Conservation (phyloP, 2,329 filamentous ascomycete species). For the Didymellaceae sp. region DNA sequence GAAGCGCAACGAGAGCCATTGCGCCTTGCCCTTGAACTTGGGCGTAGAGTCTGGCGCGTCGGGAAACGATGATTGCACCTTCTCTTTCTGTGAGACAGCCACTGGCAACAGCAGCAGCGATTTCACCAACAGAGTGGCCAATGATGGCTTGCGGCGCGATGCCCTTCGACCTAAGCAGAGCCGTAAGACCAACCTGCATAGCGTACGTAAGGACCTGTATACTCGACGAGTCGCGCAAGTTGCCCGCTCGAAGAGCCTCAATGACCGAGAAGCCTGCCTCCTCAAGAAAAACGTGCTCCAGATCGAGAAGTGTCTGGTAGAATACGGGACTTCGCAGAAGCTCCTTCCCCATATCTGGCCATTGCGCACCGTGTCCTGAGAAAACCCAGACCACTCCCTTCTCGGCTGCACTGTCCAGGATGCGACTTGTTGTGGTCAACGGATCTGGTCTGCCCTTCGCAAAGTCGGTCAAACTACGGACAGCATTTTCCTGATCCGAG, state of each 20-base stretch:
- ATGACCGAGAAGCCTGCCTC: constrained; percentile 29
- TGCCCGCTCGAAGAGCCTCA: constrained; percentile 21
- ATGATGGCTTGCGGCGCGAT: constrained; percentile 47
- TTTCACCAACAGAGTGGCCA: constrained; percentile 54
- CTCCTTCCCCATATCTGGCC: constrained; percentile 51
- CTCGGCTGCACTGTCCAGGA: constrained; percentile 16
- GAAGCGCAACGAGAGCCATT: constrained; percentile 44
- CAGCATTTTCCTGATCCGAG: constrained; percentile 26
- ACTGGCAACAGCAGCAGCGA: constrained; percentile 44
- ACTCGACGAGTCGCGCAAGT: constrained; percentile 36
- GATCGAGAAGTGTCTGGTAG: constrained; percentile 24
- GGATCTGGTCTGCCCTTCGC: constrained; percentile 14
- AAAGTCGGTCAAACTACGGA: constrained; percentile 23
- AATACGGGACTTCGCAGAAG: constrained; percentile 40
- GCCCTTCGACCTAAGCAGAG: constrained; percentile 41
- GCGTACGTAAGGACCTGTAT: constrained; percentile 47
- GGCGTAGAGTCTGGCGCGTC: constrained; percentile 43
- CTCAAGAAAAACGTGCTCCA: constrained; percentile 32
- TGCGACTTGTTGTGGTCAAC: constrained; percentile 15
- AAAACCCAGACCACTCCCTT: constrained; percentile 49
- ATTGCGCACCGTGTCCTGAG: constrained; percentile 55
- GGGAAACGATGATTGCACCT: constrained; percentile 46
- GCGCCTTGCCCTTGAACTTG: constrained; percentile 40
- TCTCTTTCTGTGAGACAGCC: constrained; percentile 43
- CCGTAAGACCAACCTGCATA: constrained; percentile 46